Evolutionary conservation across 2,329 filamentous ascomycete genomes (phyloP), one percentile per base, ranked within the genome.

Genomic region (Apiospora hydei): DNA sequence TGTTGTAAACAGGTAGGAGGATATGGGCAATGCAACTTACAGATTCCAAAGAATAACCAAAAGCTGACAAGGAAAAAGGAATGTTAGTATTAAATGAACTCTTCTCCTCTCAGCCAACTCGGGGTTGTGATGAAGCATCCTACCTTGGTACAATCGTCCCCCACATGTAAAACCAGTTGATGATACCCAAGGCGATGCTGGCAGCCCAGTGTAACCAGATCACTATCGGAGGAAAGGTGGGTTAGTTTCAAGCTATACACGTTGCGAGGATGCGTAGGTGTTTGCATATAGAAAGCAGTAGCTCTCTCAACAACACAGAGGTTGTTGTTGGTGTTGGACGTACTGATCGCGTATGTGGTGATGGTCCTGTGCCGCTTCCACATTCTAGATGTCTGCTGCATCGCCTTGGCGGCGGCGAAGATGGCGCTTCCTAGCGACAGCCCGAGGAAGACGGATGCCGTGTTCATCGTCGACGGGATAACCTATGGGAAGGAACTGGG

Each of bases 141-240:
- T 75, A 80, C 80, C 78, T 80, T 14, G 78, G 75, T 16, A 70
- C 70, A 44, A 81, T 79, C 43, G 73, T 71, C 8, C 73, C 76
- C 68, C 75, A 69, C 24, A 82, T 67, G 69, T 78, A 78, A 10
- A 81, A 75, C 77, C 77, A 82, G 43, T 75, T 77, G 10, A 78
- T 71, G 5, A 80, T 69, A 14, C 76, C 75, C 69, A 80, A 78
- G 2, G 73, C 69, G 5, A 79, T 41, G 71, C 76, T 80, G 10
- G 77, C 77, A 7, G 74, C 2, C 46, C 78, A 74, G 70, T 82
- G 78, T 16, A 75, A 44, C 81, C 81, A 83, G 47, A 82, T 78
- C 80, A 81, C 79, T 71, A 34, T 34, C 4, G 14, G 11, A 2
- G 44, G 11, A 47, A 21, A 0, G 3, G 41, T 68, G 4, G 3